Conservation (phyloP, 495 filamentous ascomycete species). For the Cairneyella variabilis region DNA sequence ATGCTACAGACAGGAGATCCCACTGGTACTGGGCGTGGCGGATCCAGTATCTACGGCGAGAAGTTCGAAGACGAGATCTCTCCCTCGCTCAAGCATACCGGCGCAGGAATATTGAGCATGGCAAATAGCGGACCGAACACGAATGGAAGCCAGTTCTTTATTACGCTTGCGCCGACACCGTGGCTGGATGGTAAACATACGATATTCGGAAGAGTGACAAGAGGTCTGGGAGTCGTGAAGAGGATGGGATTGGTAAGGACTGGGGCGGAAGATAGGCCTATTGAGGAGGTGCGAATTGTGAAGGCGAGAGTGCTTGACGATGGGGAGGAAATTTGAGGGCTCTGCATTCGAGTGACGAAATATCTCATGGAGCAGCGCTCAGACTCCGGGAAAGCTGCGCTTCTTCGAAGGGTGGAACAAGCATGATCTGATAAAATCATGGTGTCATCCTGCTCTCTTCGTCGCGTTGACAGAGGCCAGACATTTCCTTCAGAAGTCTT, state of each 20-base stretch:
- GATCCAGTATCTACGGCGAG: slow-evolving; percentile 85
- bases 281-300: slow-evolving; percentile 79
- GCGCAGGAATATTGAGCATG: slow-evolving; percentile 92
- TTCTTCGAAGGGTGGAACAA: no score
- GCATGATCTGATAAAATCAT: no score
- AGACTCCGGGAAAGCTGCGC: no score
- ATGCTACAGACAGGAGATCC: slow-evolving; percentile 98
- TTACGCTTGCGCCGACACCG: slow-evolving; percentile 91
- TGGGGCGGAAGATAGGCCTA: slow-evolving; percentile 70
- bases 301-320: slow-evolving; percentile 62
- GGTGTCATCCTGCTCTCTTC: no score
- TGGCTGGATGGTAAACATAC: slow-evolving; percentile 98
- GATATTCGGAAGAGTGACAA: slow-evolving; percentile 91
- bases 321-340: slow-evolving; percentile 37
- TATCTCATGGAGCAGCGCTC: no score
- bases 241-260: slow-evolving; percentile 91
- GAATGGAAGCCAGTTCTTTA: slow-evolving; percentile 85
- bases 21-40: slow-evolving; percentile 91
- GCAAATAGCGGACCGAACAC: slow-evolving; percentile 93
- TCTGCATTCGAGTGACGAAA: no score
- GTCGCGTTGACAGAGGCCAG: no score
- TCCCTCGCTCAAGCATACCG: slow-evolving; percentile 78
- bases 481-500: no score
- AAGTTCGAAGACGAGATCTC: slow-evolving; percentile 92
- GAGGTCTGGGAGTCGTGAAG: slow-evolving; percentile 76